These are phyloP conservation scores for Neofusicoccum ribis DNA, from an alignment of 2,329 filamentous ascomycete genomes.

Conservation along the genomic window DNA sequence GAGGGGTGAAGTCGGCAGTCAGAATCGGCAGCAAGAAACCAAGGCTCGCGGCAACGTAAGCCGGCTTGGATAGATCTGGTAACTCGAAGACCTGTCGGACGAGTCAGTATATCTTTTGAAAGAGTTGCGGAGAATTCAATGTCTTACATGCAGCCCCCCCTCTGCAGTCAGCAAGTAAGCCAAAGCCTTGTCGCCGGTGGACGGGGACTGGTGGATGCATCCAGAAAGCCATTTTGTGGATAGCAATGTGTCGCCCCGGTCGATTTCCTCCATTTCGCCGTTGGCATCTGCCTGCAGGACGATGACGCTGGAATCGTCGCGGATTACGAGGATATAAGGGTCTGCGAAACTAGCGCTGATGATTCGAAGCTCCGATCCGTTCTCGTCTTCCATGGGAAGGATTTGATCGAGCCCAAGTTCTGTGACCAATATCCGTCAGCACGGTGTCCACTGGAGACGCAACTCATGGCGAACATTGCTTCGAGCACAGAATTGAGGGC, in stretches of 20 bases:
- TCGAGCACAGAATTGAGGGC: not conserved
- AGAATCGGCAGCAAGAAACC: constrained; percentile 76
- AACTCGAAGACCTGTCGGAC: constrained; percentile 70
- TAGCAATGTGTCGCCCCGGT: constrained; percentile 60
- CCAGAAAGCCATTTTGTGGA: constrained; percentile 77
- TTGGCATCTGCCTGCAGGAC: constrained; percentile 77
- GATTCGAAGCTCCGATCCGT: constrained; percentile 76
- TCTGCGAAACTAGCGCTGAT: constrained; percentile 82
- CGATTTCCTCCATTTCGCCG: constrained; percentile 82
- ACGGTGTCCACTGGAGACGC: not conserved
- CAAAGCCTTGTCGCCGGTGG: constrained; percentile 56
- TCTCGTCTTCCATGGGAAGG: constrained; percentile 87
- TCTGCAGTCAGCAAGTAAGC: constrained; percentile 75
- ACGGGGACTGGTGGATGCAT: constrained; percentile 74
- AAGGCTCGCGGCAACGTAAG: constrained; percentile 75
- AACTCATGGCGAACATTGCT: constrained; percentile 11
- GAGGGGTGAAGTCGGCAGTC: constrained; percentile 67
- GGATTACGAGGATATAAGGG: constrained; percentile 78
- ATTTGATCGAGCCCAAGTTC: constrained; percentile 89
- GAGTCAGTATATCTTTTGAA: not conserved
- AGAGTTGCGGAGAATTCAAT: not conserved
- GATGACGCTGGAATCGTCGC: constrained; percentile 79
- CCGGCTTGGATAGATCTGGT: constrained; percentile 67
- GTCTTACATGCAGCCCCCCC: constrained; percentile 73
- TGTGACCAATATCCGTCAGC: constrained; percentile 35